Evolutionary conservation across 768 basidiomycete genomes (phyloP), one percentile per base, ranked within the genome.

Genomic region (Imleria badia): DNA sequence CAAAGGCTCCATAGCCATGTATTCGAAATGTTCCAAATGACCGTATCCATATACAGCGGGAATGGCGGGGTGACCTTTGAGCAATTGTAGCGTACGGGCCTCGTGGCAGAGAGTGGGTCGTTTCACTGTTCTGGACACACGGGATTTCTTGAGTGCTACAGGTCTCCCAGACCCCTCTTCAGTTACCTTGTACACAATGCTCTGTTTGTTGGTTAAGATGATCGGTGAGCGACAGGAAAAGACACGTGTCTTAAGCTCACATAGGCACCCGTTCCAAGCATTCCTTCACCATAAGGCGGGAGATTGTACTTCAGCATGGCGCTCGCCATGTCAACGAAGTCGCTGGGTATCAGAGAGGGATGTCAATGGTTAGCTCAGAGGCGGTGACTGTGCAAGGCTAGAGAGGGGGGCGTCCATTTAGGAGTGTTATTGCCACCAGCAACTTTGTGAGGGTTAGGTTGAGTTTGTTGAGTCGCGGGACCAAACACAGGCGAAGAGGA

Each of bases 21-120:
- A 44, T 29, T 51, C 50, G n/a, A 51, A 51, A 30, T 51, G 50
- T 15, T 51, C 42, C 33, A 44, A 20, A 14, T 51, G 50, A 29
- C 42, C 50, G 14, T 51, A 51, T 9, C 50, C 42, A 17, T 35
- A 44, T 11, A 44, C 42, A 6, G 34, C 26, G 10, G 50, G 50
- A 15, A 51, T 51, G 13, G 50, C 34, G n/a, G 33, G 42, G 26
- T 51, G 50, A 11, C 23, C 15, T 23, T 15, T 26, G 3, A 51
- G n/a, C 13, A 10, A 19, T 20, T 43, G 50, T 30, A 51, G n/a
- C 22, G 35, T 29, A n/a, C 42, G 42, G n/a, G 42, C 33, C 40
- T 51, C 50, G n/a, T 51, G 42, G 5, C 42, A 41, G 5, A 51
- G 50, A 29, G 13, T 19, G 33, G 50, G 50, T 8, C 50, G 42